Evolutionary conservation across 2,329 filamentous ascomycete species (phyloP), one percentile per base, ranked within the genome.

Genomic region (Xylariaceae sp.): DNA sequence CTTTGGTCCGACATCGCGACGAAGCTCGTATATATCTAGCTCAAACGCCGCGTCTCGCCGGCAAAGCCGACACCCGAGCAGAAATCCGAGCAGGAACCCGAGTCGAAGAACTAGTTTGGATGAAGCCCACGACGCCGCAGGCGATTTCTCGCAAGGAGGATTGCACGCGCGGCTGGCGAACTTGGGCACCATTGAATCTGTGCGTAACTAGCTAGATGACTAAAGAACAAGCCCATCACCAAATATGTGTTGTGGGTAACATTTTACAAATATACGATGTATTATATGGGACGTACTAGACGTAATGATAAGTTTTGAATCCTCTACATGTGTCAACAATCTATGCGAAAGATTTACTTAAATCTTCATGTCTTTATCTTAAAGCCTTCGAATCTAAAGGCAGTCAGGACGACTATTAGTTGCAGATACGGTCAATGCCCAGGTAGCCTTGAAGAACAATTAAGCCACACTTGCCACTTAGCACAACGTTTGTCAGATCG

Each of bases 11-110:
- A 46, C 59, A 4, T 66, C 67, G n/a, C 60, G 63, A 8, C 62
- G 63, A 24, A 66, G 67, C 34, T 67, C 66, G 9, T 70, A 69
- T 58, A 62, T 65, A 19, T 63, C 64, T 1, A 68, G 65, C 23
- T 54, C 63, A 19, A 65, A 67, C 36, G 68, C 68, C 3, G 56
- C 65, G 4, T 67, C 63, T 21, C 62, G 67, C n/a, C 64, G 66
- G 8, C 64, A 65, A 19, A 59, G 63, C 40, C 60, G 66, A 11
- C 58, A 67, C 17, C 36, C 52, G 21, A 67, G 63, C 26, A 54
- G 64, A 8, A 62, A 64, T n/a, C 21, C 47, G 7, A 67, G 63
- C 28, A 47, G 58, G 3, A 62, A 65, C 26, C 47, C 53, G 7
- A 68, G 66, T 21, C 61, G 62, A 1, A 62, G 61, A n/a, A 69